Conservation (phyloP, 805 yeast species). For the Metschnikowia bowlesiae region DNA sequence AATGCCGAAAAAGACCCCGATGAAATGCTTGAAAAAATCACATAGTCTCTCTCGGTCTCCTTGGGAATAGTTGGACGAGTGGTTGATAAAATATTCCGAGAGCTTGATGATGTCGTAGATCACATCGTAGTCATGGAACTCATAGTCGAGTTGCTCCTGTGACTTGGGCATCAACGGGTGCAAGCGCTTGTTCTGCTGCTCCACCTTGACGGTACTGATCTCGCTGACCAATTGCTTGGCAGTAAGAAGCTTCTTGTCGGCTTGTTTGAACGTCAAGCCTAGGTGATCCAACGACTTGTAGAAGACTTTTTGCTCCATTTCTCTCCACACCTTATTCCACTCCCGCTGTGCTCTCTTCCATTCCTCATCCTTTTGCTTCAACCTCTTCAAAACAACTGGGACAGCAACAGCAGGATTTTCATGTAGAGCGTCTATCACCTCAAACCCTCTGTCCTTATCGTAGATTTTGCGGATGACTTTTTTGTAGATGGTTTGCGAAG, state of each 20-base stretch:
- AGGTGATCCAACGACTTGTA: conserved; percentile 91
- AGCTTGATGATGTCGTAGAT: conserved; percentile 70
- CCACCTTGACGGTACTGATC: conserved; percentile 86
- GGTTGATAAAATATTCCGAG: conserved; percentile 60
- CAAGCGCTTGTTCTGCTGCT: conserved; percentile 79
- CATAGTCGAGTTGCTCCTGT: conserved; percentile 63
- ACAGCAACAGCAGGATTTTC: conserved; percentile 94
- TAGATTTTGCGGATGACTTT: conserved; percentile 89
- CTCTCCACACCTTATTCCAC: conserved; percentile 99
- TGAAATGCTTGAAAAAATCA: conserved; percentile 64
- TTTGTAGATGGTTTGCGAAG: conserved; percentile 85
- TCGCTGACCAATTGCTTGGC: conserved; percentile 88
- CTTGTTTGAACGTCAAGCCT: conserved; percentile 93
- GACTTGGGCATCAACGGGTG: conserved; percentile 86
- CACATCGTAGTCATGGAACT: conserved; percentile 61
- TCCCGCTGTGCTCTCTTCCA: conserved; percentile 98
- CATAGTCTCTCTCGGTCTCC: conserved; percentile 75
- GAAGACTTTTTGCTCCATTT: conserved; percentile 91
- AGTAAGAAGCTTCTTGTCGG: conserved; percentile 88
- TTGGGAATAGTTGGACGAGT: conserved; percentile 69
- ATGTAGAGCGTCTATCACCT: conserved; percentile 92
- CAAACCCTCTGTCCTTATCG: conserved; percentile 92
- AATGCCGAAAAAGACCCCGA: conserved; percentile 67
- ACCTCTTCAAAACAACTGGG: conserved; percentile 84
- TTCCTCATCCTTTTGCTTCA: conserved; percentile 97